Conservation (phyloP, 2,329 filamentous ascomycete genomes). For the Talaromyces atroroseus region DNA sequence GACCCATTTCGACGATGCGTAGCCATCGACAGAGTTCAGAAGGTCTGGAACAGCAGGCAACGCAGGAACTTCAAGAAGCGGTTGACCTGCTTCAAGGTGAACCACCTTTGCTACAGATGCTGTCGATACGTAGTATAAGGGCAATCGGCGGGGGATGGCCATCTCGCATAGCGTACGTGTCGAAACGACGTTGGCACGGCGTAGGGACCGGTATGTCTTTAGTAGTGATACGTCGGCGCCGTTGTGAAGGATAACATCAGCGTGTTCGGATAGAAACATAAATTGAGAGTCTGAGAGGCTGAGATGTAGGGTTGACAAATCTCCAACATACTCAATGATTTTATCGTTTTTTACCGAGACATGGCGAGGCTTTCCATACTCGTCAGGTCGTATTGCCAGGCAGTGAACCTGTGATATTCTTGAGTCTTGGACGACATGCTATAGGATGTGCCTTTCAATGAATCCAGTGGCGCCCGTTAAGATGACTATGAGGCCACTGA, state of each 20-base stretch:
- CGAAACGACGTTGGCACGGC: conserved; percentile 21
- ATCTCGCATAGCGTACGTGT: conserved; percentile 21
- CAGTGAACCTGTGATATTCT: conserved; percentile 39
- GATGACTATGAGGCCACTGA: conserved; percentile 8
- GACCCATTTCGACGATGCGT: conserved; percentile 36
- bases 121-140: conserved; percentile 30
- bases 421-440: conserved; percentile 27
- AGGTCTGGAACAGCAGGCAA: conserved; percentile 13
- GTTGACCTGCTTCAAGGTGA: neutral
- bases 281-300: conserved; percentile 20
- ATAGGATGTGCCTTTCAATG: conserved; percentile 36
- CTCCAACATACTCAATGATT: conserved; percentile 33
- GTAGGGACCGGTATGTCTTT: conserved; percentile 25
- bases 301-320: conserved; percentile 31
- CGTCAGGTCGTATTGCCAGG: conserved; percentile 29
- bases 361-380: neutral
- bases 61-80: conserved; percentile 14
- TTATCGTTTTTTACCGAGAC: conserved; percentile 20
- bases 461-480: conserved; percentile 32
- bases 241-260: conserved; percentile 50
- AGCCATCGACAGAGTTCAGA: conserved; percentile 25
- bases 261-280: conserved; percentile 22
- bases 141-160: conserved; percentile 17
- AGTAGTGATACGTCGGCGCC: conserved; percentile 37
- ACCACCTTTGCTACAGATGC: conserved; percentile 14